phyloP scores from a whole-genome alignment of 352 stramenopile species.

The Phytopythium cucurbitacearum region DNA sequence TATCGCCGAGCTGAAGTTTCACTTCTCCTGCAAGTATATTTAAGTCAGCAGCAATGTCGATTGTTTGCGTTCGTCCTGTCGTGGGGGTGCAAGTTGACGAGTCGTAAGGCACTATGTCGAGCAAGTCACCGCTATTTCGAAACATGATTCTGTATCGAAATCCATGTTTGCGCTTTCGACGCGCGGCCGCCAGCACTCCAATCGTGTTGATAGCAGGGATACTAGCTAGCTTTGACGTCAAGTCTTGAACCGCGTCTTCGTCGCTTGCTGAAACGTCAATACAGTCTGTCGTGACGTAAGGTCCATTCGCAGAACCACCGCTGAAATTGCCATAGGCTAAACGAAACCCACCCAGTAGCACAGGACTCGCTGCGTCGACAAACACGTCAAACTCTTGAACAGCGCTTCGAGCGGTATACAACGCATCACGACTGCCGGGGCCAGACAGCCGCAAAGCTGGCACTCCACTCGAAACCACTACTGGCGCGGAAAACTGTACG shows the following conservation, averaged over 20 bases:
- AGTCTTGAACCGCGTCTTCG: constrained; percentile 38
- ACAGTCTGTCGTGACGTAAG: constrained; percentile 40
- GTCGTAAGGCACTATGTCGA: constrained; percentile 44
- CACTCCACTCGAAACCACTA: constrained; percentile 26
- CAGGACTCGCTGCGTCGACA: constrained; percentile 31
- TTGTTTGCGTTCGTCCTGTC: constrained; percentile 48
- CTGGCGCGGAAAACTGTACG: constrained; percentile 46
- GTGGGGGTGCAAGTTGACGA: constrained; percentile 27
- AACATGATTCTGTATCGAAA: constrained; percentile 54
- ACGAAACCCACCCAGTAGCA: constrained; percentile 41
- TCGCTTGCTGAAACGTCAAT: constrained; percentile 38
- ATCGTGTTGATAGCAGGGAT: constrained; percentile 56
- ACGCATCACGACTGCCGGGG: constrained; percentile 20
- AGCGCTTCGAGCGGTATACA: constrained; percentile 37
- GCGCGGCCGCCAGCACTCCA: constrained; percentile 29
- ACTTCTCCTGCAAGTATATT: constrained; percentile 47
- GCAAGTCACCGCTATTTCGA: constrained; percentile 40
- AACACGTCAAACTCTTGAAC: constrained; percentile 64
- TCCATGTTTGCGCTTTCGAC: constrained; percentile 24
- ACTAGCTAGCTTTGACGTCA: constrained; percentile 25
- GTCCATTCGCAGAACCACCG: constrained; percentile 12
- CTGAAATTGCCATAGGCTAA: constrained; percentile 60
- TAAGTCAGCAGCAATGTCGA: constrained; percentile 41
- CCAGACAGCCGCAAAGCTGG: constrained; percentile 41
- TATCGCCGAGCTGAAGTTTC: constrained; percentile 31